Base-by-base conservation (phyloP, 108 stramenopile species). In the Parietichytrium sp. region DNA sequence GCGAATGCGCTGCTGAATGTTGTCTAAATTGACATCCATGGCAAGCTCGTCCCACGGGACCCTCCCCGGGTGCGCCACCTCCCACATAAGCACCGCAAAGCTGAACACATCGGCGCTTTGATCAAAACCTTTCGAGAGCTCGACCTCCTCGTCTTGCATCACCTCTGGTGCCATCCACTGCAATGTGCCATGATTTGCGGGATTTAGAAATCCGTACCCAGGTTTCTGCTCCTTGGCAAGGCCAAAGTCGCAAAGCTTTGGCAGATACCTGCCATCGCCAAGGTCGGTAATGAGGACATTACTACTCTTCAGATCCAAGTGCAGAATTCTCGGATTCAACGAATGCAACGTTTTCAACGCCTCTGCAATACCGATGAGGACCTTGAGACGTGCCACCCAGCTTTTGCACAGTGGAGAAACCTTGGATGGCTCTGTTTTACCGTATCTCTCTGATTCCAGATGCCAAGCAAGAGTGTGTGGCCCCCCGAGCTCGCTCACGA, bases 191-290 rank as follows among this genome's bases (percentile, higher is more conserved):
- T 72, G 61, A 20, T 72, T 72, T n/a, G 61, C 61, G 10, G 61
- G 61, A 72, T 42, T 72, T 42, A 72, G 3, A 27, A 72, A 72
- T 42, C 45, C 61, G 16, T 45, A 10, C 20, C 61, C 61, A 7
- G 61, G 23, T 42, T 72, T 72, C 23, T 45, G 61, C 3, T 72
- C 61, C 1, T 45, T 72, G 6, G 61, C 61, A 10, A 72, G 42
- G 33, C 61, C 61, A 72, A 72, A 72, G 61, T 72, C 61, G 61
- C 61, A 72, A 6, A 72, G 42, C 20, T 72, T 72, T 27, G 61
- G 61, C 38, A 72, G 38, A 20, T 72, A 72, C 33, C 61, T 36
- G 42, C 61, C 61, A 25, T 42, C 61, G 2, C 61, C 61, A 7
- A 72, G 33, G 20, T 72, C 61, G 1, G 61, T 72, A 8, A 72